Conservation (phyloP, 208 protist species). For the Porcisia deanei region DNA sequence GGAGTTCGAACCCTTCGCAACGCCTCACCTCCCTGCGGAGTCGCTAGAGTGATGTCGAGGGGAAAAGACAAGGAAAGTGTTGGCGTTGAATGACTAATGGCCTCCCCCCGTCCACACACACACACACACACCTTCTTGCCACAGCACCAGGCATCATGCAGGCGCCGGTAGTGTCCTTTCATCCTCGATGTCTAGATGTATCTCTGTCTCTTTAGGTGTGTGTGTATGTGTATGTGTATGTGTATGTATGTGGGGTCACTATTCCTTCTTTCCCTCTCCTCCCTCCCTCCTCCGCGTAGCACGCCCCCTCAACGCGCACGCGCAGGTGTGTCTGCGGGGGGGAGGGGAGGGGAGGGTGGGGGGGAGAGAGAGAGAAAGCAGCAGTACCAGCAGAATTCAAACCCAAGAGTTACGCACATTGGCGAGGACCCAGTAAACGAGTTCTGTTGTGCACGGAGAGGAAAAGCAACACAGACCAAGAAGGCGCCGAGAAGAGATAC, state of each 20-base stretch:
- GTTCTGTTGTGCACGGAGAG: too few relatives aligned
- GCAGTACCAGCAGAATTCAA: too few relatives aligned
- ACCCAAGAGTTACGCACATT: too few relatives aligned
- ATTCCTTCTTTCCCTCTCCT: background rate
- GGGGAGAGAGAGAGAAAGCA: too few relatives aligned
- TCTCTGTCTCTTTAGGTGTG: background rate
- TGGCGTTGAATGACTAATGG: background rate
- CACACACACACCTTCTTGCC: too few relatives aligned
- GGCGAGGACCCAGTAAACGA: too few relatives aligned
- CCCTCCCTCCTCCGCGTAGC: background rate
- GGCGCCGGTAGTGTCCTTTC: too few relatives aligned
- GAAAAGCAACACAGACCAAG: too few relatives aligned
- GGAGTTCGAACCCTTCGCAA: conserved; percentile 19
- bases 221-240: background rate
- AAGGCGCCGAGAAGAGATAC: too few relatives aligned
- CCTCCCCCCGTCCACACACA: background rate
- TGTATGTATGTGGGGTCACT: background rate
- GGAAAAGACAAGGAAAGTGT: background rate
- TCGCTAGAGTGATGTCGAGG: conserved; percentile 16
- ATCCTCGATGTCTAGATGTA: too few relatives aligned
- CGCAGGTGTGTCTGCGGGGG: background rate
- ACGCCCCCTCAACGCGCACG: background rate
- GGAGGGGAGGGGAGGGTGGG: too few relatives aligned
- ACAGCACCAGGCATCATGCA: background rate
- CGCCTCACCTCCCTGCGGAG: conserved; percentile 28